Evolutionary conservation across 768 basidiomycete species (phyloP).

Genomic region (Trametes meyenii): DNA sequence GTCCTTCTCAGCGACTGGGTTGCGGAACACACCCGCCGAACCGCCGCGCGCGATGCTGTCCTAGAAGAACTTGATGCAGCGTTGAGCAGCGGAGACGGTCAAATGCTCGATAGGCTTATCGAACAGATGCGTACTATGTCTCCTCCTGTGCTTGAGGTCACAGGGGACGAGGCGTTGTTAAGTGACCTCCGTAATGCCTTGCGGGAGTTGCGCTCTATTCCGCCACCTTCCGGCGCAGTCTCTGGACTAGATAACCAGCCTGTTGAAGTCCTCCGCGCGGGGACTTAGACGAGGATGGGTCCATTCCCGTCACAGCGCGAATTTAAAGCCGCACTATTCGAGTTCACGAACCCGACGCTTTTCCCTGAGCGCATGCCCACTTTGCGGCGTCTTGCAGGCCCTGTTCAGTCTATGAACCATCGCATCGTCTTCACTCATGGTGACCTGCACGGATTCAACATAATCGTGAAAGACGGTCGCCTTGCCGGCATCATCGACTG

Average conservation of each 20-base stretch:
- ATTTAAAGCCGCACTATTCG: slow-evolving; percentile 6
- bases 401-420: slow-evolving; percentile 8
- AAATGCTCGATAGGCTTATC: neutral
- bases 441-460: slow-evolving; percentile 29
- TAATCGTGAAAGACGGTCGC: slow-evolving; percentile 24
- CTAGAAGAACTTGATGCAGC: neutral
- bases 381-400: slow-evolving; percentile 5
- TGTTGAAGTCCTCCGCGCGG: neutral
- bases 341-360: neutral
- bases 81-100: neutral
- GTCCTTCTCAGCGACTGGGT: slow-evolving; percentile 1
- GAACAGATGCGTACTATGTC: neutral
- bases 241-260: neutral
- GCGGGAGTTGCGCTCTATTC: slow-evolving; percentile 7
- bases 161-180: neutral
- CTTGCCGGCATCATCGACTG: slow-evolving; percentile 32
- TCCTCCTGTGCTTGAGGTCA: neutral
- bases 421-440: slow-evolving; percentile 28
- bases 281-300: neutral
- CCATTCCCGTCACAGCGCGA: slow-evolving; percentile 3
- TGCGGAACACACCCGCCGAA: neutral
- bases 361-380: neutral
- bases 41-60: neutral
- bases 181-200: slow-evolving; percentile 6
- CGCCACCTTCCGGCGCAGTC: slow-evolving; percentile 3